Conservation (phyloP, 164 flowering plant species). For the Chloranthus sessilifolius region DNA sequence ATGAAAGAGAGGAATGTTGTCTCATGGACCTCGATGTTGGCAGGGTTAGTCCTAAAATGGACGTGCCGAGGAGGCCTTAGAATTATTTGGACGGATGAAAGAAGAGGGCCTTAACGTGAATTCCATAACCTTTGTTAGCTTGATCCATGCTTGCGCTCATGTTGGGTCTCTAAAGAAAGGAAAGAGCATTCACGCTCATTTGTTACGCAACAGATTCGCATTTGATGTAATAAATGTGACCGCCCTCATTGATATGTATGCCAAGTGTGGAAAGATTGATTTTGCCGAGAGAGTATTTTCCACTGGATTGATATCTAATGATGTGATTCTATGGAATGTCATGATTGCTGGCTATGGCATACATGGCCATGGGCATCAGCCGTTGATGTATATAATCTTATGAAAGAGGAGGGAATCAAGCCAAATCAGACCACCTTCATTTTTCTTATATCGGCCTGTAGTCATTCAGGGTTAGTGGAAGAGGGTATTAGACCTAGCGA, state of each 20-base stretch:
- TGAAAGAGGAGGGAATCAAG: conserved; percentile 24
- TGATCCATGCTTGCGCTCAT: conserved; percentile 35
- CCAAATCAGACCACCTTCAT: conserved; percentile 39
- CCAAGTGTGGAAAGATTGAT: conserved; percentile 34
- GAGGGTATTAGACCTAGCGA: conserved; percentile 26
- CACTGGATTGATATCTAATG: conserved; percentile 13
- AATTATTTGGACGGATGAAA: conserved; percentile 29
- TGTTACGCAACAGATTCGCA: conserved; percentile 17
- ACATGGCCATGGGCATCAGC: conserved; percentile 35
- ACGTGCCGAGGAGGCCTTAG: conserved; percentile 33
- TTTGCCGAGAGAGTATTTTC: conserved; percentile 30
- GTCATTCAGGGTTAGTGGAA: conserved; percentile 43
- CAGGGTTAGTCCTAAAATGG: conserved; percentile 46
- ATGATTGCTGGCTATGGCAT: conserved; percentile 37
- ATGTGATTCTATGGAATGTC: conserved; percentile 36
- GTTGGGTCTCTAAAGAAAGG: conserved; percentile 35
- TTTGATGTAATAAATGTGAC: conserved; percentile 24
- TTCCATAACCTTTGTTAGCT: conserved; percentile 32
- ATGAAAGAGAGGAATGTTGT: conserved; percentile 35
- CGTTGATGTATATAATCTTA: conserved; percentile 18
- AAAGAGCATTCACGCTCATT: conserved; percentile 29
- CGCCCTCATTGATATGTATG: conserved; percentile 35
- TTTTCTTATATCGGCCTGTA: conserved; percentile 40
- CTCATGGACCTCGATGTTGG: conserved; percentile 43
- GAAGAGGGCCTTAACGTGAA: conserved; percentile 29